These are phyloP conservation scores for Raffaelea arxii DNA, from an alignment of 2,329 filamentous ascomycete genomes.

Conservation along the genomic window DNA sequence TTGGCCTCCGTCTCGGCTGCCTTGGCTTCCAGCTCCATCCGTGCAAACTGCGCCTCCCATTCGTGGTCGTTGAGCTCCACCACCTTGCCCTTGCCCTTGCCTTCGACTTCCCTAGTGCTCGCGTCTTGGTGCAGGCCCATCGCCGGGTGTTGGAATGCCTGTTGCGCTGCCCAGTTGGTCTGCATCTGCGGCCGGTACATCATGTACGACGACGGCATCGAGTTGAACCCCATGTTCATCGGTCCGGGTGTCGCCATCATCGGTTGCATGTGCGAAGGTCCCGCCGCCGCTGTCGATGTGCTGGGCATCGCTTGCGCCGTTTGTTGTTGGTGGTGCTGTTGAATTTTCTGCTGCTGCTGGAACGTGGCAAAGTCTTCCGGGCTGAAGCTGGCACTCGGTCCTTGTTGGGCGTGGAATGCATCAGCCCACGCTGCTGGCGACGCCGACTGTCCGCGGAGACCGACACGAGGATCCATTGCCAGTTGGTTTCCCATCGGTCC, in stretches of 20 bases:
- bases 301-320: slow-evolving; percentile 20
- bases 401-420: slow-evolving; percentile 47
- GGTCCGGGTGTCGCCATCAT: slow-evolving; percentile 18
- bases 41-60: slow-evolving; percentile 94
- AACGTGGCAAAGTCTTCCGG: slow-evolving; percentile 83
- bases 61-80: slow-evolving; percentile 88
- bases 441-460: slow-evolving; percentile 42
- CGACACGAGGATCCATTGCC: slow-evolving; percentile 37
- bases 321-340: slow-evolving; percentile 15
- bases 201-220: slow-evolving; percentile 32
- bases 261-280: slow-evolving; percentile 31
- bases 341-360: slow-evolving; percentile 61
- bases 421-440: slow-evolving; percentile 46
- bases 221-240: slow-evolving; percentile 35
- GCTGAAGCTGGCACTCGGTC: slow-evolving; percentile 64
- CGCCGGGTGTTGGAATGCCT: slow-evolving; percentile 26
- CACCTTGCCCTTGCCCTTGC: slow-evolving; percentile 67
- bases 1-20: slow-evolving; percentile 59
- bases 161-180: slow-evolving; percentile 29
- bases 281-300: slow-evolving; percentile 50
- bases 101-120: slow-evolving; percentile 25
- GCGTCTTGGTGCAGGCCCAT: slow-evolving; percentile 27
- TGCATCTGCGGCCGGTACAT: slow-evolving; percentile 36
- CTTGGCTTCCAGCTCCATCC: slow-evolving; percentile 64
- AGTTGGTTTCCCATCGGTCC: slow-evolving; percentile 26